phyloP scores from a whole-genome alignment of 2,329 filamentous ascomycete species.

The Geosmithia morbida region DNA sequence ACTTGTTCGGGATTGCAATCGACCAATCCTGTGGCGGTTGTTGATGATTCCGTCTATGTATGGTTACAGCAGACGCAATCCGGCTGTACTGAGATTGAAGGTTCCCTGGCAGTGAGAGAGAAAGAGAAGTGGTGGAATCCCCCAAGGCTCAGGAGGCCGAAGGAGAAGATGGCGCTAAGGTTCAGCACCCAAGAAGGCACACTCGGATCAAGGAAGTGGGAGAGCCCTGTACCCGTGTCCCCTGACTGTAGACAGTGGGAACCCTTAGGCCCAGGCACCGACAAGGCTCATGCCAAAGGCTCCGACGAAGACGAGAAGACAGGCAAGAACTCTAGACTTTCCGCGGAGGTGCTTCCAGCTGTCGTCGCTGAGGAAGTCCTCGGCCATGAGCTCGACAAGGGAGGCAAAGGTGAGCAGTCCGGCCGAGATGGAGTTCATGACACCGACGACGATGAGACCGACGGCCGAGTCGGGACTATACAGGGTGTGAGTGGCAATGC shows the following conservation, averaged over 20 bases:
- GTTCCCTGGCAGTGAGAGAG: too few relatives aligned
- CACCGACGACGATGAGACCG: slow-evolving; percentile 55
- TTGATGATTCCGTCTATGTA: neutral
- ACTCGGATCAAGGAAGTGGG: too few relatives aligned
- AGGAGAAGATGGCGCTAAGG: too few relatives aligned
- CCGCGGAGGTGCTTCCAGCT: slow-evolving; percentile 41
- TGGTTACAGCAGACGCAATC: neutral
- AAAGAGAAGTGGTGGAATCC: too few relatives aligned
- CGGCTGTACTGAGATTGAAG: neutral
- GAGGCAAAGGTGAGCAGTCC: slow-evolving; percentile 60
- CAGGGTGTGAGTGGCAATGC: slow-evolving; percentile 51
- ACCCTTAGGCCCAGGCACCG: slow-evolving; percentile 42
- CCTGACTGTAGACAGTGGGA: too few relatives aligned
- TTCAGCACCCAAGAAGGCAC: too few relatives aligned
- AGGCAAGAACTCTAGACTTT: slow-evolving; percentile 34
- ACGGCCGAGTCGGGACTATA: slow-evolving; percentile 54
- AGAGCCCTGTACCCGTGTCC: too few relatives aligned
- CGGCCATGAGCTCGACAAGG: slow-evolving; percentile 55
- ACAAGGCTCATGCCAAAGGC: slow-evolving; percentile 50
- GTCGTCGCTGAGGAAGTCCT: slow-evolving; percentile 55
- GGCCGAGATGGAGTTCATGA: slow-evolving; percentile 61
- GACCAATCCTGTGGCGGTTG: neutral
- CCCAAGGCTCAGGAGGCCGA: too few relatives aligned
- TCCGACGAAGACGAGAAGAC: slow-evolving; percentile 40
- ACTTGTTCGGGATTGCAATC: neutral